A percentile compares a stretch with the other conserved stretches of the same genome.
phyloP scores from a whole-genome alignment of 1,284 basidiomycete species.

The Tylopilus orsonianus region DNA sequence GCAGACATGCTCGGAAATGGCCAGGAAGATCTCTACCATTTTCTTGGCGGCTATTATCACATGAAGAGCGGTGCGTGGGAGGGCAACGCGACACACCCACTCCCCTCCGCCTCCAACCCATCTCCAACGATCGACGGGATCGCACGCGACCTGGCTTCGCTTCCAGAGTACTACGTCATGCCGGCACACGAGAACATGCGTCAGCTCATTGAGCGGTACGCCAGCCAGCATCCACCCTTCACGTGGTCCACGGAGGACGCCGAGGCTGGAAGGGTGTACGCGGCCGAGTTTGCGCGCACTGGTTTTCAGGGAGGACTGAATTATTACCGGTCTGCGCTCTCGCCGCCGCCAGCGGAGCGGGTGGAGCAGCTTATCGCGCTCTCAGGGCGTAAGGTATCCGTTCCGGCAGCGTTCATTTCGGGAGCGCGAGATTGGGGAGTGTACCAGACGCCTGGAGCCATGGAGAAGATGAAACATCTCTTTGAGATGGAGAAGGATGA shows the following conservation, averaged over 20 bases:
- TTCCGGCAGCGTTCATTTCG: conserved; percentile 55
- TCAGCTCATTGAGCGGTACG: conserved; percentile 39
- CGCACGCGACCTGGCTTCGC: conserved; percentile 36
- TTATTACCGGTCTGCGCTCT: conserved; percentile 46
- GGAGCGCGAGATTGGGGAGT: conserved; percentile 60
- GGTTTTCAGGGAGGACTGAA: conserved; percentile 67
- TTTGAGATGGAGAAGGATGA: conserved; percentile 40
- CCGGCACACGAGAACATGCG: conserved; percentile 52
- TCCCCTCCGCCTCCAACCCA: conserved; percentile 31
- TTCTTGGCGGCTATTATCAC: conserved; percentile 59
- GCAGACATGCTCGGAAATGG: conserved; percentile 41
- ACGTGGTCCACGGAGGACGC: conserved; percentile 53
- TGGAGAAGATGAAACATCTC: conserved; percentile 42
- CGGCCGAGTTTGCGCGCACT: conserved; percentile 47
- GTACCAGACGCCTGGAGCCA: conserved; percentile 51
- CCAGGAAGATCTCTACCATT: conserved; percentile 46
- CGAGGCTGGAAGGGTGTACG: conserved; percentile 43
- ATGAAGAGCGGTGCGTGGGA: conserved; percentile 59
- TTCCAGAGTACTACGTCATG: conserved; percentile 70
- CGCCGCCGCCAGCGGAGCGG: conserved; percentile 21
- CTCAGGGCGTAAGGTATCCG: conserved; percentile 38
- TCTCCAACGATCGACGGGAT: conserved; percentile 25
- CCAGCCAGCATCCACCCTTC: conserved; percentile 22
- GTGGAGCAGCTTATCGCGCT: conserved; percentile 18
- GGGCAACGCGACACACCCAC: conserved; percentile 40